A percentile compares a stretch with the other conserved stretches of the same genome.
Evolutionary conservation across 2,329 filamentous ascomycete species (phyloP).

Genomic region (Sporothrix humicola): DNA sequence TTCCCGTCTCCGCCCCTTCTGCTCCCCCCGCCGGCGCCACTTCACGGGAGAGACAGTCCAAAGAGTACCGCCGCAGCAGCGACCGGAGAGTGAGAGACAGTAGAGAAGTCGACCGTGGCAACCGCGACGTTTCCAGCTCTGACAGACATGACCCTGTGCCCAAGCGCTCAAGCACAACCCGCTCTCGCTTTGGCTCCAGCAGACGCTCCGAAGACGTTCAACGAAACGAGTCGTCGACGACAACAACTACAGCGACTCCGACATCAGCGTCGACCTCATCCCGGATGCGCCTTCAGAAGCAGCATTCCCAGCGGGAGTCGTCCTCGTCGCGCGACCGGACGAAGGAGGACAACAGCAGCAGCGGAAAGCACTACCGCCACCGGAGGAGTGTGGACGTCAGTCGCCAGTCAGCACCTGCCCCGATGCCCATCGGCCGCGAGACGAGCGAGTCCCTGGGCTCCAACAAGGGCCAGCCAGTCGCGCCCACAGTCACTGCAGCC

Average conservation of each 20-base stretch:
- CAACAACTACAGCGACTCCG: slow-evolving; percentile 20
- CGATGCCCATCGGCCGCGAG: slow-evolving; percentile 23
- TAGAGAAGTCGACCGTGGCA: too few species aligned
- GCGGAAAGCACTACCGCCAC: slow-evolving; percentile 13
- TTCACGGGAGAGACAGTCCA: slow-evolving; percentile 30
- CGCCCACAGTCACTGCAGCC: slow-evolving; percentile 25
- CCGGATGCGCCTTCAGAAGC: slow-evolving; percentile 32
- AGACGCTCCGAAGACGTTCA: slow-evolving; percentile 37
- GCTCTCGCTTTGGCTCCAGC: slow-evolving; percentile 37
- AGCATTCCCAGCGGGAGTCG: slow-evolving; percentile 25
- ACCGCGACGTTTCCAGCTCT: slow-evolving; percentile 28
- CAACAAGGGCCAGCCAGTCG: slow-evolving; percentile 29
- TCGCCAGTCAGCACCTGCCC: neutral
- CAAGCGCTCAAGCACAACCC: slow-evolving; percentile 39
- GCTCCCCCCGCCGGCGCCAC: slow-evolving; percentile 23
- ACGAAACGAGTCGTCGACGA: neutral
- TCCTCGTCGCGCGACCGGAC: slow-evolving; percentile 7
- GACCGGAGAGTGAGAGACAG: slow-evolving; percentile 19
- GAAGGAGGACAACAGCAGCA: neutral
- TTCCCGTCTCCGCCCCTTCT: neutral
- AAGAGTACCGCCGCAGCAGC: slow-evolving; percentile 28
- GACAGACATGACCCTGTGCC: slow-evolving; percentile 35
- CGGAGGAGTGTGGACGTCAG: slow-evolving; percentile 26
- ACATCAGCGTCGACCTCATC: slow-evolving; percentile 11
- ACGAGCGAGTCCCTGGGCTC: slow-evolving; percentile 31